Base-by-base conservation (phyloP, 192 early-diverging fungal genomes). In the Coemansia sp. region DNA sequence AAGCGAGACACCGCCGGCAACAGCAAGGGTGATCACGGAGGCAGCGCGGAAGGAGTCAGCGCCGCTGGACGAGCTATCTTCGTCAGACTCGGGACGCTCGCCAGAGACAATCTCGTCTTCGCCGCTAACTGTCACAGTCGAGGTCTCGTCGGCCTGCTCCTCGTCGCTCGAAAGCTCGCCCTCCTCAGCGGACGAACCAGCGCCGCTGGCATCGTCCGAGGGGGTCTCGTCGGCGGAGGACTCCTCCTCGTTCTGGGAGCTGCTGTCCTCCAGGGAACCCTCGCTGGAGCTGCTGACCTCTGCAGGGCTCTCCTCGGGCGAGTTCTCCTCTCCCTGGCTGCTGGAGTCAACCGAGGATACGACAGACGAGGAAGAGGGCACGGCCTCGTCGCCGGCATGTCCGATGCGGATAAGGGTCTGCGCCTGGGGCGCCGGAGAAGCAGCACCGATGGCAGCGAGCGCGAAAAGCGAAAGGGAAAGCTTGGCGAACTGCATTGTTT, bases 401-500 rank as follows among this genome's bases (percentile, higher is more conserved):
- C 47, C 64, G 23, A 65, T 65, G 48, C 64, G 64, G 13, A 65
- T 55, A 42, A 65, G 22, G 23, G 55, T 49, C 30, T 65, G 45
- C 29, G 28, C 63, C 20, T 61, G 49, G 22, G 66, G 54, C 2
- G 63, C 24, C 0, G 69, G 58, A 4, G 46, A 28, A 7, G 60
- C 64, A 13, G 48, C 58, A 29, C 58, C 63, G 50, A 58, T 25
- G 18, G 49, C 60, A 24, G 60, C 64, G 19, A 66, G 30, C 16
- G 60, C 71, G 39, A 72, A 55, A 22, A 63, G 18, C 30, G 57
- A 59, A 36, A 67, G 53, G 24, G 64, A 52, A 56, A 72, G 51
- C 42, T 72, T 62, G 30, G 60, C 28, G 25, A 67, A 51, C 56
- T 72, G 64, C 71, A 72, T 72, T 58, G 29, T 65, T 65, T 22